These are phyloP conservation scores for Coniochaeta sp. DNA, from an alignment of 2,329 filamentous ascomycete genomes.

Conservation along the genomic window DNA sequence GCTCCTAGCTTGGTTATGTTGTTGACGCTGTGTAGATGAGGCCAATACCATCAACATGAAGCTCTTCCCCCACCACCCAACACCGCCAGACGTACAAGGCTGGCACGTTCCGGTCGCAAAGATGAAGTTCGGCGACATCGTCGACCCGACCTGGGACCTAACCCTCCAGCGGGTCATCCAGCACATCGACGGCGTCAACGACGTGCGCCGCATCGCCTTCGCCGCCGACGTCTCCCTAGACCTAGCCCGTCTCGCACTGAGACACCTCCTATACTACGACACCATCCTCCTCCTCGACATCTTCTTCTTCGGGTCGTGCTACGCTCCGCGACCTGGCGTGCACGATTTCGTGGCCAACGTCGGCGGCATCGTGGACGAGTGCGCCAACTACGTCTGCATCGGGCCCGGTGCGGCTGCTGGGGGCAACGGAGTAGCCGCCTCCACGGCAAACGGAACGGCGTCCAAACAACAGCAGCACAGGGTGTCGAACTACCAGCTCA, in stretches of 20 bases:
- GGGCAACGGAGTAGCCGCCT: neutral
- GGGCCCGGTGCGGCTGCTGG: conserved; percentile 4
- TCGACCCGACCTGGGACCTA: conserved; percentile 66
- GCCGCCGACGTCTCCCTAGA: conserved; percentile 80
- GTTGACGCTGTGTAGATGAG: conserved; percentile 47
- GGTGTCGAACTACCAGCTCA: conserved; percentile 56
- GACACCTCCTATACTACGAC: conserved; percentile 89
- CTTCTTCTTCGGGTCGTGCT: conserved; percentile 90
- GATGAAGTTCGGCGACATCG: conserved; percentile 56
- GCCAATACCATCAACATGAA: conserved; percentile 96
- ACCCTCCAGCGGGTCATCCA: conserved; percentile 74
- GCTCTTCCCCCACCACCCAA: conserved; percentile 75
- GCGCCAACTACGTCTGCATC: conserved; percentile 71
- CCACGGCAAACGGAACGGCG: conserved; percentile 8
- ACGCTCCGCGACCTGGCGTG: conserved; percentile 73
- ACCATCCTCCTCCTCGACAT: conserved; percentile 86
- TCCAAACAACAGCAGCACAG: conserved; percentile 11
- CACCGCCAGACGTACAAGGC: conserved; percentile 69
- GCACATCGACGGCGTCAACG: conserved; percentile 85
- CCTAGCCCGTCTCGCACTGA: conserved; percentile 77
- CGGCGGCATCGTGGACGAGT: conserved; percentile 75
- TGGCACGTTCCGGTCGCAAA: conserved; percentile 86
- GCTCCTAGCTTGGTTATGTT: neutral
- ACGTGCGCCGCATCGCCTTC: conserved; percentile 78
- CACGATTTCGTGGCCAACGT: conserved; percentile 71